Base-by-base conservation (phyloP, 352 stramenopile genomes). In the Phytopythium litorale region DNA sequence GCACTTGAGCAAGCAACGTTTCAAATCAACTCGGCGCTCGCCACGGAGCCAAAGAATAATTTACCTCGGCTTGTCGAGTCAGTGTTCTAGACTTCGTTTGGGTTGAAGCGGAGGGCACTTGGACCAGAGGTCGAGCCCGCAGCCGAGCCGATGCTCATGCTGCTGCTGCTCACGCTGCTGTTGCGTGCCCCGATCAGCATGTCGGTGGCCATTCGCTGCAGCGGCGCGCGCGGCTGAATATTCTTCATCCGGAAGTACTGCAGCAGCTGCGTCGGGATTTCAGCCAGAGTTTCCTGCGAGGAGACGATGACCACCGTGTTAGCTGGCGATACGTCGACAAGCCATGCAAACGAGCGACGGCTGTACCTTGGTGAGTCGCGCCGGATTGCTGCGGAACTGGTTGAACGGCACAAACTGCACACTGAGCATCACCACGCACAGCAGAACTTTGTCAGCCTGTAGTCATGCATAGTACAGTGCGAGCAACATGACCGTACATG, bases 401-500 rank as follows among this genome's bases (percentile, higher is more conserved):
- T 89, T 89, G 61, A 88, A 91, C 0, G 78, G 79, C 43, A 91
- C 78, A 63, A 91, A 91, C 38, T 89, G 82, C 16, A 91, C 82
- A 77, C 81, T 89, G 28, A 70, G 70, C 40, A 51, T 3, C 33
- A 40, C 50, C 23, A 65, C 28, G 28, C 28, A 32, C 28, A 40
- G 16, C 35, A 40, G 35, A 5, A 40, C 35, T 15, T 4, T 4
- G 35, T 40, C 35, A 40, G 35, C 9, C 33, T 16, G 12, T 15
- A 40, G 35, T 4, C 35, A 40, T 40, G 35, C 35, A 16, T 15
- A 15, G 9, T 7, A 42, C 2, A 40, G 7, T 16, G 35, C 18
- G 12, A 60, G 55, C 25, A 35, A 1, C 49, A 59, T 6, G 2
- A 13, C 63, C 81, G 46, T 84, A 91, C 79, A 89, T 91, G 56